Base-by-base conservation (phyloP, 768 basidiomycete genomes). In the Saitozyma sp. region DNA sequence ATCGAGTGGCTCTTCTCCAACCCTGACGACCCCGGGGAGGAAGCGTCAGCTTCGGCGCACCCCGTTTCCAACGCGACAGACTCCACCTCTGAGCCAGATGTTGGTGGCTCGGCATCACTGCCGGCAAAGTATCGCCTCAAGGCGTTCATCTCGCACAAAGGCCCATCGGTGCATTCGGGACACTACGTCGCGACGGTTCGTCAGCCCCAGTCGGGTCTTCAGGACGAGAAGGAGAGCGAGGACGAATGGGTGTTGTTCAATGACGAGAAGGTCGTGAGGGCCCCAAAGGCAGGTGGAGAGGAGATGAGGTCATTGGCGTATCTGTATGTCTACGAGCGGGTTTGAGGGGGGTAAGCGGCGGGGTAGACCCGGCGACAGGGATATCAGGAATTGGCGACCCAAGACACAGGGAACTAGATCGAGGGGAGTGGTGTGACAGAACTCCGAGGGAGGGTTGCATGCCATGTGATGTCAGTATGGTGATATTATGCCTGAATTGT, bases 61-160 rank as follows among this genome's bases (percentile, higher is more conserved):
- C 16, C 39, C 9, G 42, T 52, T 39, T 58, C 55, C 19, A 60
- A 58, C 19, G 1, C 65, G 3, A 16, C 55, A 8, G 39, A 78
- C 0, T 41, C 78, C 0, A 49, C 78, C 1, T 56, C 61, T 8
- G 56, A 64, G 10, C n/a, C 66, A 1, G 41, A 56, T 29, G 20
- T 64, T 0, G 82, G 83, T 5, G 91, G 91, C 19, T 84, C 86
- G 38, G 80, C 81, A 3, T 69, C 73, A 2, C 82, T 92, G 0
- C 94, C 94, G 0, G 92, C 88, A 6, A 80, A 81, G 13, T 99
- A 91, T 81, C 82, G 82, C 38, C 84, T 99, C 38, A 90, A 92
- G 75, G 92, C 91, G 9, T 99, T 98, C 82, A 87, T 99, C 72
- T 96, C 93, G 54, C 95, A 99, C 83, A 98, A 96, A 73, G 94